These are phyloP conservation scores for Musa beccarii DNA, from an alignment of 176 grass and related monocot genomes.

Conservation along the genomic window DNA sequence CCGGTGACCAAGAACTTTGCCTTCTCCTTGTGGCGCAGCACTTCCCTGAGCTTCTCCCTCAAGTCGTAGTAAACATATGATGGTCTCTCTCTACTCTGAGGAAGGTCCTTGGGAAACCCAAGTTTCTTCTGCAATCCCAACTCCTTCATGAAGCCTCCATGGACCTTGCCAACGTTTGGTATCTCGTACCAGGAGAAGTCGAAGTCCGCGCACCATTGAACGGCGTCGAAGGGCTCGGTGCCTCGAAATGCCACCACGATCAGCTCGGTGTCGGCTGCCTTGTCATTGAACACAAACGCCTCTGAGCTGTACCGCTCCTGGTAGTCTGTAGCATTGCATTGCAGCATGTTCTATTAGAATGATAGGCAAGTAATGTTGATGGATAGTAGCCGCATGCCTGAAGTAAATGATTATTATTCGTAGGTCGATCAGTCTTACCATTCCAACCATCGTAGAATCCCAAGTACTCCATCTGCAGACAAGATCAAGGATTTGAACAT, in stretches of 20 bases:
- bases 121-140: constrained; percentile 42
- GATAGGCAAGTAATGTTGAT: too few relatives aligned
- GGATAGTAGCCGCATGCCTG: too few relatives aligned
- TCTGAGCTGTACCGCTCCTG: constrained; percentile 29
- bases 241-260: constrained; percentile 61
- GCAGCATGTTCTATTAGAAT: too few relatives aligned
- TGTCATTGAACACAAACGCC: constrained; percentile 45
- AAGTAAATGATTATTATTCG: too few relatives aligned
- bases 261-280: constrained; percentile 28
- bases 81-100: constrained; percentile 21
- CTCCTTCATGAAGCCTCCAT: constrained; percentile 40
- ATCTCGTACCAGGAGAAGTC: constrained; percentile 65
- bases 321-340: constrained; percentile 21
- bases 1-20: constrained; percentile 51
- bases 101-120: constrained; percentile 37
- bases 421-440: constrained; percentile 16
- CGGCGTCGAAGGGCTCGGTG: constrained; percentile 32
- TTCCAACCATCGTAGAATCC: constrained; percentile 57
- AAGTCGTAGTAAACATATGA: constrained; percentile 46
- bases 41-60: constrained; percentile 24
- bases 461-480: constrained; percentile 44
- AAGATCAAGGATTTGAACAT: background rate
- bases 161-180: constrained; percentile 35
- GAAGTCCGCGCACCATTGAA: constrained; percentile 42
- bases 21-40: constrained; percentile 22